phyloP scores from a whole-genome alignment of 2,329 filamentous ascomycete genomes.

The Lasiodiplodia theobromae region DNA sequence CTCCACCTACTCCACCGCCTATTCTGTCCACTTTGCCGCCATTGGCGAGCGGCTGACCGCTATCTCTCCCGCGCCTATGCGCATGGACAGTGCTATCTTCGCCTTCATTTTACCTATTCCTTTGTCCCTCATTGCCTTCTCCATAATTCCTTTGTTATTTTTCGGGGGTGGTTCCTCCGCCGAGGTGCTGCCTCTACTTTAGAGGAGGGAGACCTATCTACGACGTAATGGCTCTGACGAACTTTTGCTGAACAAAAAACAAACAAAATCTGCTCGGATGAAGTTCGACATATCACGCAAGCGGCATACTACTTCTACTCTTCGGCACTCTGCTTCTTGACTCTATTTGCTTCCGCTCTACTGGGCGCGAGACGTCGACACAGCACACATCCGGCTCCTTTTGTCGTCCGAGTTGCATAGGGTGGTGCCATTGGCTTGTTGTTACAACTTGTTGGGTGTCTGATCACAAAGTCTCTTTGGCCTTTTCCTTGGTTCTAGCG shows the following conservation, averaged over 20 bases:
- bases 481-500: not conserved
- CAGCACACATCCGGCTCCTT: not conserved
- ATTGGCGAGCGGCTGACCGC: conserved; percentile 27
- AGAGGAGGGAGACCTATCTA: conserved; percentile 24
- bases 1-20: conserved; percentile 27
- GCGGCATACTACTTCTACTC: conserved; percentile 13
- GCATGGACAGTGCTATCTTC: not conserved
- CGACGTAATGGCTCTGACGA: conserved; percentile 27
- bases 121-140: conserved; percentile 8
- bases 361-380: conserved; percentile 1
- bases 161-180: not conserved
- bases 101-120: conserved; percentile 11
- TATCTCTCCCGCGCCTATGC: conserved; percentile 9
- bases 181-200: conserved; percentile 14
- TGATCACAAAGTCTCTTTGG: conserved; percentile 6
- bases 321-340: conserved; percentile 12
- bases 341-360: not conserved
- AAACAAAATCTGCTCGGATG: conserved; percentile 1
- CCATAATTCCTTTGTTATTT: conserved; percentile 1
- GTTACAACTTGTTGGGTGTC: conserved; percentile 9
- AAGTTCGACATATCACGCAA: conserved; percentile 9
- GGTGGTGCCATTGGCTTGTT: conserved; percentile 21
- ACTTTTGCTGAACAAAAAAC: conserved; percentile 10
- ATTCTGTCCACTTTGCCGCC: conserved; percentile 12
- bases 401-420: conserved; percentile 14